Conservation (phyloP, 2,329 filamentous ascomycete genomes). For the Mollisiaceae sp. region DNA sequence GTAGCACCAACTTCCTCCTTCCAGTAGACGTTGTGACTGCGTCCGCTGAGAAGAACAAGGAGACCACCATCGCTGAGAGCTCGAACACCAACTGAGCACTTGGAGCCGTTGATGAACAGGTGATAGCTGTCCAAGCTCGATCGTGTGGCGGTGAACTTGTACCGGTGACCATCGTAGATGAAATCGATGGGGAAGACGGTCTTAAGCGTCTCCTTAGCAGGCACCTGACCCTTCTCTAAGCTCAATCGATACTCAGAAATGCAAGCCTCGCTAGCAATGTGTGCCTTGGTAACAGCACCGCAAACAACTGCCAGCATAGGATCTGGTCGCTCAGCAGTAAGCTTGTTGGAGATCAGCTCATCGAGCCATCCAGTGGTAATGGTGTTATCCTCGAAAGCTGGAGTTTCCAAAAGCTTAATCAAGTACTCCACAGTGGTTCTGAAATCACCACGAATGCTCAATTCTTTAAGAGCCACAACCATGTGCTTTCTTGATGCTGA, state of each 20-base stretch:
- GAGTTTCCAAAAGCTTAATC: conserved; percentile 97
- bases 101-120: conserved; percentile 98
- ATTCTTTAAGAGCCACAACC: conserved; percentile 96
- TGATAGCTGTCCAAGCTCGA: conserved; percentile 94
- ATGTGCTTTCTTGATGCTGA: conserved; percentile 97
- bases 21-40: conserved; percentile 99
- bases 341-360: conserved; percentile 96
- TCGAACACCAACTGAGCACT: conserved; percentile 90
- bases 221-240: conserved; percentile 96
- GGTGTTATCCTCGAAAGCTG: conserved; percentile 98
- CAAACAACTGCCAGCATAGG: conserved; percentile 92
- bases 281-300: conserved; percentile 92
- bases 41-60: conserved; percentile 85
- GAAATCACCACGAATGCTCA: conserved; percentile 99
- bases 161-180: conserved; percentile 95
- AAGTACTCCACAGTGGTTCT: conserved; percentile 98
- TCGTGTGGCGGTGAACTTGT: conserved; percentile 97
- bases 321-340: conserved; percentile 95
- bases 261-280: conserved; percentile 90
- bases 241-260: conserved; percentile 85
- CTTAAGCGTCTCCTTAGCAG: conserved; percentile 94
- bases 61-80: conserved; percentile 93
- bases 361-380: conserved; percentile 99
- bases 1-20: conserved; percentile 98
- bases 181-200: conserved; percentile 98